phyloP scores from a whole-genome alignment of 2,329 filamentous ascomycete genomes.

The Xylaria sp. region DNA sequence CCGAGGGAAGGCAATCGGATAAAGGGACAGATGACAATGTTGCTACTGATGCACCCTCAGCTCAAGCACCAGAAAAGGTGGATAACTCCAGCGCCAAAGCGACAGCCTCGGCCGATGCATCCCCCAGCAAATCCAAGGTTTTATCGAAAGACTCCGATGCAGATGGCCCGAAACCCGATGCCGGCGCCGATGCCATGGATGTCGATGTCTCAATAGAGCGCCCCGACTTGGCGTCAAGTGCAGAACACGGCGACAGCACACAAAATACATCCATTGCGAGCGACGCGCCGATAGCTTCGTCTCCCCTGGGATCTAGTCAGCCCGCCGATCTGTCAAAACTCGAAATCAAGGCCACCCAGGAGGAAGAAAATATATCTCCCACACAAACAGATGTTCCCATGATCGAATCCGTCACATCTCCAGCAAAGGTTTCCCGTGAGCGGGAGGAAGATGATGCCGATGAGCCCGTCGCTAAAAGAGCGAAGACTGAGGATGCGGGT shows the following conservation, averaged over 20 bases:
- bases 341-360: conserved; percentile 46
- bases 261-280: conserved; percentile 40
- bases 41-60: neutral
- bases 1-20: conserved; percentile 23
- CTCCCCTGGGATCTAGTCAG: conserved; percentile 48
- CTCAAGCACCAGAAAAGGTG: neutral
- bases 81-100: conserved; percentile 13
- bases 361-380: conserved; percentile 36
- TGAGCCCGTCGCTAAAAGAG: conserved; percentile 81
- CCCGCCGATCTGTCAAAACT: conserved; percentile 47
- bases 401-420: conserved; percentile 42
- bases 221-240: conserved; percentile 37
- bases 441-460: conserved; percentile 77
- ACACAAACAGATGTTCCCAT: conserved; percentile 42
- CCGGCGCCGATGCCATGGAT: conserved; percentile 46
- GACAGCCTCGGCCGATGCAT: conserved; percentile 21
- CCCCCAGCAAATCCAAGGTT: conserved; percentile 26
- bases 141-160: conserved; percentile 7
- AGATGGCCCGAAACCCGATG: neutral
- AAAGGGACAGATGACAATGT: neutral
- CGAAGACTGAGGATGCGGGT: conserved; percentile 71
- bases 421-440: conserved; percentile 72
- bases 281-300: conserved; percentile 41
- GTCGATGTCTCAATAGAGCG: conserved; percentile 43
- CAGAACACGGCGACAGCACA: conserved; percentile 39